Evolutionary conservation across 306 rosid genomes (phyloP).

Genomic region (Astragalus glycyphyllos): DNA sequence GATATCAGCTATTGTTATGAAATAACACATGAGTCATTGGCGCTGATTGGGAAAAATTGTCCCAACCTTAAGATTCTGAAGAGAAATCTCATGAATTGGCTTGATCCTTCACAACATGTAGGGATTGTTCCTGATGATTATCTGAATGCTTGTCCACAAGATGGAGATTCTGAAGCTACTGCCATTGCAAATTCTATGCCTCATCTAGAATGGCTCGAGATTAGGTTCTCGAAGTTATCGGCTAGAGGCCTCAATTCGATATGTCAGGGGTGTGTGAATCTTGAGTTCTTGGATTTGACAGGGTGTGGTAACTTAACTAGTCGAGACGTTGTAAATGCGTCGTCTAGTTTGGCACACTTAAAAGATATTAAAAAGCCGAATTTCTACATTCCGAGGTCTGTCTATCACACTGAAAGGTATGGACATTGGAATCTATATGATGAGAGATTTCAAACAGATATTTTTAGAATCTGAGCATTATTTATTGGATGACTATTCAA

Average conservation of each 20-base stretch:
- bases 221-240: conserved; percentile 72
- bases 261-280: conserved; percentile 70
- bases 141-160: conserved; percentile 83
- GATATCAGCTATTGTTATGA: conserved; percentile 52
- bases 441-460: conserved; percentile 88
- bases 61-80: conserved; percentile 70
- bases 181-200: conserved; percentile 83
- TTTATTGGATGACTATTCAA: conserved; percentile 1
- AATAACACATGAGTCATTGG: conserved; percentile 43
- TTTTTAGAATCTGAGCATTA: conserved; percentile 65
- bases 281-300: conserved; percentile 77
- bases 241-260: conserved; percentile 65
- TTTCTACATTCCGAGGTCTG: conserved; percentile 54
- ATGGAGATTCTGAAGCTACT: conserved; percentile 78
- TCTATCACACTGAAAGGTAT: conserved; percentile 56
- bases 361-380: conserved; percentile 50
- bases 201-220: conserved; percentile 72
- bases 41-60: conserved; percentile 49
- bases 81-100: conserved; percentile 74
- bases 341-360: conserved; percentile 48
- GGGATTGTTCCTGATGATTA: conserved; percentile 76
- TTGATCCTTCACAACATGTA: conserved; percentile 71
- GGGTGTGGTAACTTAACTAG: conserved; percentile 81
- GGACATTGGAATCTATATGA: conserved; percentile 88
- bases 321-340: conserved; percentile 68